Conservation (phyloP, 1,284 basidiomycete genomes). For the Cutaneotrichosporon mucoides region DNA sequence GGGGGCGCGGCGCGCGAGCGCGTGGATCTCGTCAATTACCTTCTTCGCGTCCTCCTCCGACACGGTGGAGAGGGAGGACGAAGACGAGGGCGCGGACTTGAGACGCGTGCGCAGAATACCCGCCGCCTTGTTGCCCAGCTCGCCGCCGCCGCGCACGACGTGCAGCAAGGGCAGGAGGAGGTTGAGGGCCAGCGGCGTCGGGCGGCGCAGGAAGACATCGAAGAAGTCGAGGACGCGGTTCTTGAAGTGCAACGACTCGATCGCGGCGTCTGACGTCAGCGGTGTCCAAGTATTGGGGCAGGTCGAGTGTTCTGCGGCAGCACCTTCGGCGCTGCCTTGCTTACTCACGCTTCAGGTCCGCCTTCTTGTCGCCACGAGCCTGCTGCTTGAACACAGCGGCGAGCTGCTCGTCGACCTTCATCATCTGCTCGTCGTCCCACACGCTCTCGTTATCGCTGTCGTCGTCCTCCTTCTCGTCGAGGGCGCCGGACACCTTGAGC, state of each 20-base stretch:
- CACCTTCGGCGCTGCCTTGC: not conserved
- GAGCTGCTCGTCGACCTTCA: slow-evolving; percentile 89
- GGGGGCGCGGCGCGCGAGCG: slow-evolving; percentile 62
- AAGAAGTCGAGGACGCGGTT: slow-evolving; percentile 89
- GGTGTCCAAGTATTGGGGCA: slow-evolving; percentile 46
- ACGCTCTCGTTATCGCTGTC: slow-evolving; percentile 57
- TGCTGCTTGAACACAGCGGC: slow-evolving; percentile 73
- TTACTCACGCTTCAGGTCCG: slow-evolving; percentile 21
- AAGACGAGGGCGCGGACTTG: slow-evolving; percentile 47
- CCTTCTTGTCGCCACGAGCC: slow-evolving; percentile 52
- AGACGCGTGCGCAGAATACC: slow-evolving; percentile 72
- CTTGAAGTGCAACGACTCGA: slow-evolving; percentile 86
- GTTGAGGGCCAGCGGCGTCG: slow-evolving; percentile 64
- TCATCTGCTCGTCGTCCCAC: slow-evolving; percentile 97
- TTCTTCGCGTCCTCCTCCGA: slow-evolving; percentile 45
- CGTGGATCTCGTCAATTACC: slow-evolving; percentile 67
- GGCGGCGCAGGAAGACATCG: slow-evolving; percentile 73
- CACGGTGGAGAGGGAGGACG: slow-evolving; percentile 54
- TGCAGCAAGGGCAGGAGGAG: slow-evolving; percentile 73
- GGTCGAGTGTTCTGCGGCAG: slow-evolving; percentile 15
- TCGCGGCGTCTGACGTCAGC: slow-evolving; percentile 51
- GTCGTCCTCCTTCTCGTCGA: slow-evolving; percentile 45
- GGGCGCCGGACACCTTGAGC: slow-evolving; percentile 67
- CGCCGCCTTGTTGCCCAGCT: slow-evolving; percentile 77
- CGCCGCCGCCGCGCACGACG: slow-evolving; percentile 60